Conservation (phyloP, 2,329 filamentous ascomycete genomes). For the Penicillium sp. region DNA sequence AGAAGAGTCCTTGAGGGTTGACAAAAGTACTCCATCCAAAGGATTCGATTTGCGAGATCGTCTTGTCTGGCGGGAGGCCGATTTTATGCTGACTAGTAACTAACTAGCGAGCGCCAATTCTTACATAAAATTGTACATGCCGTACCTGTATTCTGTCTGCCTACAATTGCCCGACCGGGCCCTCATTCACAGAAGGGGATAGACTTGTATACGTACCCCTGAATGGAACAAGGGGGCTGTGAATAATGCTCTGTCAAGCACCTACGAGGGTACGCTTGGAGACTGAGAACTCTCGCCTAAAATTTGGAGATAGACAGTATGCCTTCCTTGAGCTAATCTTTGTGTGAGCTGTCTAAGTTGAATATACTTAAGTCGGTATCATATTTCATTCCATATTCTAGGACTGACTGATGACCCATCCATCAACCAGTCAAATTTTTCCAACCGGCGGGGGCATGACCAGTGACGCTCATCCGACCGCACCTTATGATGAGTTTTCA, state of each 20-base stretch:
- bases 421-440: neutral
- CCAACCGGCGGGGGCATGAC: neutral
- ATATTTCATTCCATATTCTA: neutral
- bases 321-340: neutral
- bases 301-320: neutral
- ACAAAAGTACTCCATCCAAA: neutral
- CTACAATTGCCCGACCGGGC: slow-evolving; percentile 1
- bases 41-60: neutral
- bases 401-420: neutral
- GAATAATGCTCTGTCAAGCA: neutral
- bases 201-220: slow-evolving; percentile 2
- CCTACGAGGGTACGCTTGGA: too few species aligned
- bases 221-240: slow-evolving; percentile 7
- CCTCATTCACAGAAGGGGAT: too few species aligned
- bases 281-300: too few species aligned
- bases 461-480: slow-evolving; percentile 1
- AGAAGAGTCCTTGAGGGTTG: neutral
- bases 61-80: neutral
- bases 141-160: slow-evolving; percentile 10
- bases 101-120: neutral
- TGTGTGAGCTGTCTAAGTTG: neutral
- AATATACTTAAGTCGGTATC: neutral
- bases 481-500: too few species aligned
- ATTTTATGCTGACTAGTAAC: neutral
- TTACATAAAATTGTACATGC: neutral